These are phyloP conservation scores for Helminthosporium solani DNA, from an alignment of 2,329 filamentous ascomycete species.

Conservation along the genomic window DNA sequence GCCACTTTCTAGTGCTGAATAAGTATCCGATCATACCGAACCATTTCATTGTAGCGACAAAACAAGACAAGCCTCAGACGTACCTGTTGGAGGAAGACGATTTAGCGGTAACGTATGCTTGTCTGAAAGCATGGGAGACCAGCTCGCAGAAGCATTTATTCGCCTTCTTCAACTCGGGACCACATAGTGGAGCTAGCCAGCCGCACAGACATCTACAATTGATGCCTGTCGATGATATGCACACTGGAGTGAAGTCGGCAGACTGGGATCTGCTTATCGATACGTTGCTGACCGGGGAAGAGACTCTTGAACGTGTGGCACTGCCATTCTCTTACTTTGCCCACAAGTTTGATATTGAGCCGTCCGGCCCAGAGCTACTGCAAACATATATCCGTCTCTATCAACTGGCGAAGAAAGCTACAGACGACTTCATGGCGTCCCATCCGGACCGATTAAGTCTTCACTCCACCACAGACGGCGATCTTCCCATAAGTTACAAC, in stretches of 20 bases:
- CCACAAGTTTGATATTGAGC: conserved; percentile 42
- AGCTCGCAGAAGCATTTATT: conserved; percentile 50
- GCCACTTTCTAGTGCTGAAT: conserved; percentile 69
- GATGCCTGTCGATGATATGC: conserved; percentile 66
- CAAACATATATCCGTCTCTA: conserved; percentile 39
- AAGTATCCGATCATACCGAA: conserved; percentile 71
- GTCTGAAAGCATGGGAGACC: conserved; percentile 58
- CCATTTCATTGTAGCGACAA: conserved; percentile 72
- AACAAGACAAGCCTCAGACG: conserved; percentile 63
- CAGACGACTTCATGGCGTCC: conserved; percentile 45
- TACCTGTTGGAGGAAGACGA: conserved; percentile 62
- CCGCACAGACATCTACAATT: conserved; percentile 72
- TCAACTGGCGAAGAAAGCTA: conserved; percentile 30
- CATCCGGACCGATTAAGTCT: conserved; percentile 33
- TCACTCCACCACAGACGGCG: conserved; percentile 34
- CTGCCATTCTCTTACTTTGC: conserved; percentile 56
- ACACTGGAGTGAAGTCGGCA: conserved; percentile 39
- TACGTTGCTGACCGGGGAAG: conserved; percentile 24
- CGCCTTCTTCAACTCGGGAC: conserved; percentile 70
- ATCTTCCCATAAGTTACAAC: conserved; percentile 57
- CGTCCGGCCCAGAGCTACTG: conserved; percentile 39
- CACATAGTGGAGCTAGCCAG: conserved; percentile 69
- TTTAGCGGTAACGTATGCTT: conserved; percentile 61
- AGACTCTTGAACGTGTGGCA: conserved; percentile 18
- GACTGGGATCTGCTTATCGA: conserved; percentile 56